Conservation (phyloP, 176 grass and related monocot genomes). For the Saccharum officinarum region DNA sequence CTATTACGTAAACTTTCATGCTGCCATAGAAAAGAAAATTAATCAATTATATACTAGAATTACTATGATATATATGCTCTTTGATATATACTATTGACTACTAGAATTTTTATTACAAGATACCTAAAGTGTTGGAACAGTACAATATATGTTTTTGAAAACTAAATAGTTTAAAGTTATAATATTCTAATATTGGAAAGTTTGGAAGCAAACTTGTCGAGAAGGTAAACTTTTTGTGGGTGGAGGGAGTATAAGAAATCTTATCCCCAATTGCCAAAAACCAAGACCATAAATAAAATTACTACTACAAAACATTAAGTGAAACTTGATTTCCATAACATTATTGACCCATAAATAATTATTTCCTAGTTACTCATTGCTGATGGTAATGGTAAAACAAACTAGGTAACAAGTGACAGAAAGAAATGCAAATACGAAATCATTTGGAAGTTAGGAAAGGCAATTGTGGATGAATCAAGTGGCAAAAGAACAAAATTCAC, state of each 20-base stretch:
- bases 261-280: not conserved
- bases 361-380: not conserved
- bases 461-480: not conserved
- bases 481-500: not conserved
- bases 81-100: not conserved
- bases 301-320: too few relatives aligned
- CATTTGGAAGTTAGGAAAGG: not conserved
- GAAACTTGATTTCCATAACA: not conserved
- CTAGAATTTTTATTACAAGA: not conserved
- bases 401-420: not conserved
- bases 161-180: not conserved
- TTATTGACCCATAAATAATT: not conserved
- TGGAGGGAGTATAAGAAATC: not conserved
- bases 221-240: not conserved
- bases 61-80: not conserved
- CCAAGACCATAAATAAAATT: not conserved
- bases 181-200: not conserved
- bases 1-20: constrained; percentile 7
- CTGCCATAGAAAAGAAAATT: not conserved
- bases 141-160: not conserved
- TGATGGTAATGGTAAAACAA: not conserved
- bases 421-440: not conserved
- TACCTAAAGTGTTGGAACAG: not conserved
- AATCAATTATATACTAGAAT: not conserved
- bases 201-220: not conserved